Base-by-base conservation (phyloP, 2,329 filamentous ascomycete genomes). In the Rhytidhysteron rufulum region DNA sequence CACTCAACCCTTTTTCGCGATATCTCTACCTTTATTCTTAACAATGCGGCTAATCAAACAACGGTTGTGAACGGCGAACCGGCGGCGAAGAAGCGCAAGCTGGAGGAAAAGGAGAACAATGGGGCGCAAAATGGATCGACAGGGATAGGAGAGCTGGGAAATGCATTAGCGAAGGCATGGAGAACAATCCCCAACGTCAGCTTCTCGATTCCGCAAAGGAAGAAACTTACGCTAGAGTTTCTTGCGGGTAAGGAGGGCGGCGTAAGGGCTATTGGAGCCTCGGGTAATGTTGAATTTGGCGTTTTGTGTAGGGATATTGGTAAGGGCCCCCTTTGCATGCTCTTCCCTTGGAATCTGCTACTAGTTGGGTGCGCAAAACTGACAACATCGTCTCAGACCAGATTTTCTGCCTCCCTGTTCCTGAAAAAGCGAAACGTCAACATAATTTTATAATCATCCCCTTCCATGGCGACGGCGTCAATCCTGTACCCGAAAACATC, bases 381-480 rank as follows among this genome's bases (percentile, higher is more conserved):
- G 19, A 42, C 40, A 10, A n/a, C 32, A 13, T 31, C 8, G 32
- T 16, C 53, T 16, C 31, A 67, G 77, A 78, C 38, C 74, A 82
- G 55, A 68, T 78, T 36, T 69, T 83, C 48, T 80, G 78, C 50
- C 67, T 83, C 29, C 79, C 80, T 1, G 74, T 83, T 2, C 80
- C 80, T 4, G 80, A 83, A 51, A 83, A 83, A 54, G 72, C 78
- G 4, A 76, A 80, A 45, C 74, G 77, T 40, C 78, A 82, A 51
- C 77, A 77, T 62, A 81, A 80, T 50, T 83, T 82, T 55, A 75
- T 80, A 52, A 60, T 83, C 31, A 69, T 83, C 30, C 78, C 80
- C 2, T 60, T 70, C 20, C 67, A 71, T 37, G 71, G 66, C 15
- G 68, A 78, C 48, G 73, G 73, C 29, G 66, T 78, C 17, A 71